These are phyloP conservation scores for Diaporthe sp. DNA, from an alignment of 2,329 filamentous ascomycete species.

Conservation along the genomic window DNA sequence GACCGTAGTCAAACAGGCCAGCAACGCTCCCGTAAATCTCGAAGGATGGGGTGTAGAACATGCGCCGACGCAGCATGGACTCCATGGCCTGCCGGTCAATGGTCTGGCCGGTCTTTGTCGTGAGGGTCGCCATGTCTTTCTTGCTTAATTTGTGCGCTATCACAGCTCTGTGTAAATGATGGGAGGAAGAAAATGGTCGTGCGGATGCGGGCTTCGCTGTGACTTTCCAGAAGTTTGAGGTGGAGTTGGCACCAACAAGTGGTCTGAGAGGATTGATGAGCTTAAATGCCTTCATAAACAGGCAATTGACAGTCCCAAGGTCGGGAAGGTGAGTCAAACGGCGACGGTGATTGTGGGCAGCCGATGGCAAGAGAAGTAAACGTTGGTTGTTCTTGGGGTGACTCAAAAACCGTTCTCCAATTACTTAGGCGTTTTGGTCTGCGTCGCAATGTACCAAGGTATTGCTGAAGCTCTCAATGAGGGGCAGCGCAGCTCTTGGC, in stretches of 20 bases:
- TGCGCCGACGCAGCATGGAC: constrained; percentile 85
- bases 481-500: constrained; percentile 13
- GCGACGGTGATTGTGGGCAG: background rate
- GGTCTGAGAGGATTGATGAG: constrained; percentile 43
- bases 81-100: constrained; percentile 88
- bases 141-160: background rate
- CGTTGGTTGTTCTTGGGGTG: background rate
- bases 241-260: constrained; percentile 45
- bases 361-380: background rate
- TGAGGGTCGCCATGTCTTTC: constrained; percentile 52
- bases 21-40: constrained; percentile 94
- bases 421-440: background rate
- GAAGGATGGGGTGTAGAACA: constrained; percentile 96
- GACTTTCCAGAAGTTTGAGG: constrained; percentile 38
- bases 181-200: constrained; percentile 37
- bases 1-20: constrained; percentile 94
- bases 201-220: constrained; percentile 33
- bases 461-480: constrained; percentile 22
- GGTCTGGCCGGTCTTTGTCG: constrained; percentile 89
- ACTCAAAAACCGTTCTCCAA: constrained; percentile 30
- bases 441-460: background rate
- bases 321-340: constrained; percentile 1
- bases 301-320: constrained; percentile 28
- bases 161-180: constrained; percentile 4
- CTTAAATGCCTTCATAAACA: constrained; percentile 47